phyloP scores from a whole-genome alignment of 1,284 basidiomycete species.

The Boletus mariae region DNA sequence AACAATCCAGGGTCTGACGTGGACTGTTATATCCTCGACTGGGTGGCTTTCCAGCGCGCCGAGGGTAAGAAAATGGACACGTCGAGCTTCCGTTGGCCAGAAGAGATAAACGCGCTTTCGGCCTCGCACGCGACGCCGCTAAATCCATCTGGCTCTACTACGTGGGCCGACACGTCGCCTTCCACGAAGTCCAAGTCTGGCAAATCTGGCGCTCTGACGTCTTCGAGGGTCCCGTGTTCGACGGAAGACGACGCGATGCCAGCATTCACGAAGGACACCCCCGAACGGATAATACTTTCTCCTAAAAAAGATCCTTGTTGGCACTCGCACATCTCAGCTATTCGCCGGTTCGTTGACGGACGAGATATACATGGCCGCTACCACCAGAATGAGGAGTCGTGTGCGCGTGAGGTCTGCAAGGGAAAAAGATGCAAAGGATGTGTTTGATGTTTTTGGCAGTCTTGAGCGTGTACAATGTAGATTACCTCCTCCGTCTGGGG shows the following conservation, averaged over 20 bases:
- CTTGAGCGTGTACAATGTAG: too few species aligned
- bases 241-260: slow-evolving; percentile 27
- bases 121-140: slow-evolving; percentile 27
- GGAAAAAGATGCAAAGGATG: too few species aligned
- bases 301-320: slow-evolving; percentile 46
- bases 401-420: not conserved
- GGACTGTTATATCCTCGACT: slow-evolving; percentile 50
- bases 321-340: slow-evolving; percentile 64
- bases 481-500: too few species aligned
- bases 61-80: slow-evolving; percentile 1
- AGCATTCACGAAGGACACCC: slow-evolving; percentile 37
- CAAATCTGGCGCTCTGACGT: not conserved
- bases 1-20: slow-evolving; percentile 36
- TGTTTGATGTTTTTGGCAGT: too few species aligned
- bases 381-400: slow-evolving; percentile 17
- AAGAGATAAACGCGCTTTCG: slow-evolving; percentile 31
- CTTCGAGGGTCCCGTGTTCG: too few species aligned
- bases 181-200: not conserved
- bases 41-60: slow-evolving; percentile 39
- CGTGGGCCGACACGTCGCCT: slow-evolving; percentile 25
- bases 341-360: slow-evolving; percentile 42
- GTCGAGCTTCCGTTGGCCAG: too few species aligned
- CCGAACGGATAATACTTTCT: slow-evolving; percentile 49
- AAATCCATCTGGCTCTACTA: slow-evolving; percentile 32
- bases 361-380: slow-evolving; percentile 1